Percentiles rank a stretch among this genome's conserved stretches.
Evolutionary conservation across 257 asterid species (phyloP).

Genomic region (Paulownia fortunei): DNA sequence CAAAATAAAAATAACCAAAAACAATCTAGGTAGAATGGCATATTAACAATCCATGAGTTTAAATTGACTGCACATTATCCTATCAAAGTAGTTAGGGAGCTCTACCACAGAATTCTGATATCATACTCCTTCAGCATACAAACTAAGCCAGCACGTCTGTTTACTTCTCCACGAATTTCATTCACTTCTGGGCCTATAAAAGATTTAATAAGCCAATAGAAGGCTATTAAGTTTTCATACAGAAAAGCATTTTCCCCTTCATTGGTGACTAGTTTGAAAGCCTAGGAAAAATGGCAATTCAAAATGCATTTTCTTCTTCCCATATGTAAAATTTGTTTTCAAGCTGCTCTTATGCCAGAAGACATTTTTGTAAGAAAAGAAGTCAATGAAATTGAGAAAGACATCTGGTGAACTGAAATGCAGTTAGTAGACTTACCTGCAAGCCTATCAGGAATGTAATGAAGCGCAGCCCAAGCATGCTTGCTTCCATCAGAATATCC

Average conservation of each 20-base stretch:
- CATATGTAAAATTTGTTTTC: background rate
- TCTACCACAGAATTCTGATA: background rate
- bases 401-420: background rate
- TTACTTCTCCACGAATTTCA: background rate
- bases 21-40: no score
- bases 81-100: background rate
- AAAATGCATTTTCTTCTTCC: background rate
- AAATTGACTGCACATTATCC: background rate
- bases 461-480: slow-evolving; percentile 96
- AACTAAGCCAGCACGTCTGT: background rate
- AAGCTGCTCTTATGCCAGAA: background rate
- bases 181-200: no score
- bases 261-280: no score
- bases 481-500: slow-evolving; percentile 80
- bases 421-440: slow-evolving; percentile 56
- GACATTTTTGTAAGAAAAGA: background rate
- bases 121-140: background rate
- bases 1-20: background rate
- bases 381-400: background rate
- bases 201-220: no score
- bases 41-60: background rate
- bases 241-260: no score
- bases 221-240: no score
- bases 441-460: slow-evolving; percentile 89
- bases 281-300: no score